Base-by-base conservation (phyloP, 768 basidiomycete genomes). In the Scleroderma citrinum region DNA sequence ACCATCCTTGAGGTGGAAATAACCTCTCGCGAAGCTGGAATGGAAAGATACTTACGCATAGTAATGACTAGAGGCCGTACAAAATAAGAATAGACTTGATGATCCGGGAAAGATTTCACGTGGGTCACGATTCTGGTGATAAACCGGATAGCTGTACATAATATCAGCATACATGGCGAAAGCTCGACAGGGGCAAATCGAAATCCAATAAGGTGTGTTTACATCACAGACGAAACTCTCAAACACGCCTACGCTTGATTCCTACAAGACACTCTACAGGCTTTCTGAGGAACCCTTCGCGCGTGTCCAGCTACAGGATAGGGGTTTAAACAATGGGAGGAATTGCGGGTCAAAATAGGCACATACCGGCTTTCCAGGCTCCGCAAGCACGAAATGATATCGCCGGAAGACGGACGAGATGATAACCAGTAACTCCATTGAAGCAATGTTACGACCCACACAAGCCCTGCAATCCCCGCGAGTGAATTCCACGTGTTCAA, bases 281-380 rank as follows among this genome's bases (percentile, higher is more conserved):
- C 71, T 93, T 94, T 56, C 92, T 74, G 53, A 94, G 70, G 71
- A 95, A 94, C 2, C 92, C 92, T 69, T 95, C 92, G 14, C 80
- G 71, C 1, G 84, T 90, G 32, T 79, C 73, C 47, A 93, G 69
- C 83, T 90, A 16, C 44, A 29, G 38, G 11, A 44, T 37, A 45
- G 34, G 30, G 29, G 56, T 41, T 24, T 51, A 40, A 31, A 20
- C n/a, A 7, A 45, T 36, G 31, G 44, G 51, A 30, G 47, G 58
- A 55, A 16, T 35, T 30, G 30, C 29, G 13, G 6, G 36, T 23
- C 38, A 40, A 5, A 42, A 29, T 46, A 46, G 47, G 41, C 43
- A 68, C 80, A 50, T 52, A 84, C 86, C 64, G 68, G 69, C 47
- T 80, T 68, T 32, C 78, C 75, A 13, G 81, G 78, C 20, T 75